Evolutionary conservation across 1,139 yeast genomes (phyloP).

Genomic region (Pichia sp.): DNA sequence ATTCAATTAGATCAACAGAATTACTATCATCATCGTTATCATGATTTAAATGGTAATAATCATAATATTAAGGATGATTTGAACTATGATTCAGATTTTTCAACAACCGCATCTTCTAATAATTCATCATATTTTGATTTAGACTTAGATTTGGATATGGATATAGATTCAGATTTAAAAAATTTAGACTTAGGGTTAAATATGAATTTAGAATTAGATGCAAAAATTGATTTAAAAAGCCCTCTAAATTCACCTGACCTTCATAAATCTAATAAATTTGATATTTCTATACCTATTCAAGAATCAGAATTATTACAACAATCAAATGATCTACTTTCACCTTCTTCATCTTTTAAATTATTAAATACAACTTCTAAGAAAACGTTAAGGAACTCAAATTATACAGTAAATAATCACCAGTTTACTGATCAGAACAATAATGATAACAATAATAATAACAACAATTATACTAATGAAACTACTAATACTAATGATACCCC

Average conservation of each 20-base stretch:
- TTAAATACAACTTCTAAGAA: constrained; percentile 1
- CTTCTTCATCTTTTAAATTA: constrained; percentile 11
- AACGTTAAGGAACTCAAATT: too few species aligned
- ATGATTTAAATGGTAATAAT: not conserved
- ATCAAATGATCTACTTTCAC: constrained; percentile 2
- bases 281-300: constrained; percentile 2
- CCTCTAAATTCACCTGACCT: too few species aligned
- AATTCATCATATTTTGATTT: not conserved
- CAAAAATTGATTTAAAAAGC: too few species aligned
- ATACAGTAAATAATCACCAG: too few species aligned
- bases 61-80: not conserved
- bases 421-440: too few species aligned
- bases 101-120: too few species aligned
- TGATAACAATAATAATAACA: too few species aligned
- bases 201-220: too few species aligned
- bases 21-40: constrained; percentile 4
- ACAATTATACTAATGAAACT: too few species aligned
- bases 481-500: too few species aligned
- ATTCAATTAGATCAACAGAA: constrained; percentile 8
- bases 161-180: not conserved
- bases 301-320: too few species aligned
- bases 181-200: too few species aligned
- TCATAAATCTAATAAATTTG: constrained; percentile 1
- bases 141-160: not conserved
- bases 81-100: not conserved